Percentiles rank a stretch among this genome's conserved stretches.
Conservation (phyloP, 495 filamentous ascomycete species). For the Hypoxylon perforatum region DNA sequence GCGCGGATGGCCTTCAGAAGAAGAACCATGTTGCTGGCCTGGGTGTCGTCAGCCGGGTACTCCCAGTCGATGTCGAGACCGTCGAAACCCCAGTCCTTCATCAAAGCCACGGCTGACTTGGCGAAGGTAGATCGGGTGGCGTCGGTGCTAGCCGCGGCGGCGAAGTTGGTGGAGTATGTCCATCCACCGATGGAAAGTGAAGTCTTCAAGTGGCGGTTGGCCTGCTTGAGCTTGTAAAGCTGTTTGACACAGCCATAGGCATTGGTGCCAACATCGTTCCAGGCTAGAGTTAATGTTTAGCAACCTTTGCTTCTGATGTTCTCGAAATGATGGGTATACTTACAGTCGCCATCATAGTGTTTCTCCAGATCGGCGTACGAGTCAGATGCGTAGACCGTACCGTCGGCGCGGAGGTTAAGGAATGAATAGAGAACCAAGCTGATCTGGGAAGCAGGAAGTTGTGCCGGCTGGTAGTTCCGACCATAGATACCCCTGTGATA, state of each 20-base stretch:
- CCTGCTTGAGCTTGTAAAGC: constrained; percentile 84
- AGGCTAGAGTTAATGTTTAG: constrained; percentile 48
- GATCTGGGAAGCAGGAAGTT: constrained; percentile 81
- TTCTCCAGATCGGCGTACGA: constrained; percentile 75
- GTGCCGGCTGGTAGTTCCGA: constrained; percentile 80
- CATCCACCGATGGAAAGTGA: constrained; percentile 91
- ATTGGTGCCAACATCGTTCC: constrained; percentile 66
- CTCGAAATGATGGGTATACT: constrained; percentile 16
- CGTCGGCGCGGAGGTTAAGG: constrained; percentile 82
- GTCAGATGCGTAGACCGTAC: constrained; percentile 75
- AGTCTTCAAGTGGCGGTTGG: constrained; percentile 85
- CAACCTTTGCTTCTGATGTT: neutral
- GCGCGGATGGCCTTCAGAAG: constrained; percentile 74
- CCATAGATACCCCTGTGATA: constrained; percentile 80
- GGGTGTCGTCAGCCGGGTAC: constrained; percentile 64
- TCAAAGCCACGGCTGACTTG: constrained; percentile 67
- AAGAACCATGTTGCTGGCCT: constrained; percentile 78
- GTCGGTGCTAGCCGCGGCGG: constrained; percentile 69
- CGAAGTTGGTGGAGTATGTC: constrained; percentile 86
- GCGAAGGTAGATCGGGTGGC: constrained; percentile 72
- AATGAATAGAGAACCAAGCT: constrained; percentile 93
- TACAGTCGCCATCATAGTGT: constrained; percentile 70
- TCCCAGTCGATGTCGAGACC: constrained; percentile 63
- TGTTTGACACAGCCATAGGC: constrained; percentile 89
- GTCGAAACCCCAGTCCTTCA: constrained; percentile 69